Evolutionary conservation across 1,284 basidiomycete species (phyloP).

Genomic region (Mycena citricolor): DNA sequence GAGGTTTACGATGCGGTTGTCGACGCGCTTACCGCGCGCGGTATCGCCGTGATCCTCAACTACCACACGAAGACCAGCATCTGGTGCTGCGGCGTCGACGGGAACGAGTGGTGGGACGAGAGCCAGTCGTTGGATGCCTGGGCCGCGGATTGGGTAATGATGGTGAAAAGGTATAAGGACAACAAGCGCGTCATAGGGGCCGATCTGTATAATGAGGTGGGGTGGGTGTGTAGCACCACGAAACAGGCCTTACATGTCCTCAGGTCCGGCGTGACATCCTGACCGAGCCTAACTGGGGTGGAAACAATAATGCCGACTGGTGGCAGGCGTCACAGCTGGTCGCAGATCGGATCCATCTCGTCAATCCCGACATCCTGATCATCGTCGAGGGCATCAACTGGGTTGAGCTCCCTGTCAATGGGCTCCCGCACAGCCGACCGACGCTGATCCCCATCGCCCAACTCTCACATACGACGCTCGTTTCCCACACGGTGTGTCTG

Average conservation of each 20-base stretch:
- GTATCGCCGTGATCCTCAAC: constrained; percentile 16
- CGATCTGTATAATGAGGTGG: constrained; percentile 22
- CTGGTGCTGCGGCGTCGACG: constrained; percentile 21
- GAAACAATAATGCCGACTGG: constrained; percentile 18
- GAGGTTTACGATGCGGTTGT: constrained; percentile 22
- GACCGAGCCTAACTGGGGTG: constrained; percentile 20
- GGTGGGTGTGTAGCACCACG: no score
- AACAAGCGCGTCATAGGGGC: constrained; percentile 22
- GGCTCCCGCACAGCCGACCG: constrained; percentile 17
- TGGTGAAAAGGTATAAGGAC: constrained; percentile 13
- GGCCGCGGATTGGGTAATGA: constrained; percentile 17
- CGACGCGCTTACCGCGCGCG: constrained; percentile 17
- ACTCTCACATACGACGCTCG: constrained; percentile 15
- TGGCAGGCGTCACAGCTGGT: constrained; percentile 12
- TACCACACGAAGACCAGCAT: constrained; percentile 15
- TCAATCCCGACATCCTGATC: constrained; percentile 19
- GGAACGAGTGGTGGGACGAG: constrained; percentile 21
- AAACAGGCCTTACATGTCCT: neutral
- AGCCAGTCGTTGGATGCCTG: constrained; percentile 12
- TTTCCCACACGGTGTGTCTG: constrained; percentile 16
- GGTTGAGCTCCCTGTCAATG: constrained; percentile 20
- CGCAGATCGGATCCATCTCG: constrained; percentile 9
- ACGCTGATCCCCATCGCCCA: constrained; percentile 10
- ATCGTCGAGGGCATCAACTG: constrained; percentile 24
- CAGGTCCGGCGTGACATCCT: constrained; percentile 17